Evolutionary conservation across 768 basidiomycete genomes (phyloP).

Genomic region (Lyophyllum decastes): DNA sequence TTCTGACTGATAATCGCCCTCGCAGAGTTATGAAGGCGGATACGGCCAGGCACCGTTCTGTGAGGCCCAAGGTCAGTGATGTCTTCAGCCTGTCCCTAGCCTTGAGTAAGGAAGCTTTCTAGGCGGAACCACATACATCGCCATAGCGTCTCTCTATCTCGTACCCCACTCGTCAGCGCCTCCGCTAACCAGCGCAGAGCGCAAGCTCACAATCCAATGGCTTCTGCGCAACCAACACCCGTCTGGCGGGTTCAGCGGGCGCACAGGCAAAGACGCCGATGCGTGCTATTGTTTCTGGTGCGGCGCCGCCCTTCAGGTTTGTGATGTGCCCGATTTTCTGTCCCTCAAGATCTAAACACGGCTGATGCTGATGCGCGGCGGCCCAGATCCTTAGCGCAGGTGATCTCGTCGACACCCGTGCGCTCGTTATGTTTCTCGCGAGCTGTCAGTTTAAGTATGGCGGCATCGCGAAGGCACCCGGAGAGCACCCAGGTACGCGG

Average conservation of each 20-base stretch:
- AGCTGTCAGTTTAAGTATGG: constrained; percentile 87
- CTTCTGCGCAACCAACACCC: constrained; percentile 68
- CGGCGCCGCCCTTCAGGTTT: constrained; percentile 75
- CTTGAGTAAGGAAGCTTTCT: constrained; percentile 1
- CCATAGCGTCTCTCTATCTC: constrained; percentile 73
- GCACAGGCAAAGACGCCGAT: constrained; percentile 86
- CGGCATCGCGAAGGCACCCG: constrained; percentile 84
- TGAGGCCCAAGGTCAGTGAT: constrained; percentile 77
- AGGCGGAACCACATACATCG: constrained; percentile 96
- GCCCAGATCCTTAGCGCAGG: constrained; percentile 69
- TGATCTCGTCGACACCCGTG: constrained; percentile 54
- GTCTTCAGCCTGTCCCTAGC: neutral
- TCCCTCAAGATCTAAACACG: too few species aligned
- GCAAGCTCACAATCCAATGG: constrained; percentile 70
- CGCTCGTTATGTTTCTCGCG: constrained; percentile 66
- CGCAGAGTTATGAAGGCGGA: constrained; percentile 89
- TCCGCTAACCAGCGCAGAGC: constrained; percentile 40
- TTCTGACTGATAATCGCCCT: constrained; percentile 1
- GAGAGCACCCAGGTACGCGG: constrained; percentile 69
- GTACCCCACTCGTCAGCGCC: constrained; percentile 29
- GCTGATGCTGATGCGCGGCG: neutral
- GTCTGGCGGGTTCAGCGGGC: constrained; percentile 83
- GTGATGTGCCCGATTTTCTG: too few species aligned
- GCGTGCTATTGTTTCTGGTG: constrained; percentile 99
- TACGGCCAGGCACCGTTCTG: constrained; percentile 81